A percentile compares a stretch with the other conserved stretches of the same genome.
phyloP scores from a whole-genome alignment of 1,284 basidiomycete genomes.

The Erythrobasidium hasegawianum region DNA sequence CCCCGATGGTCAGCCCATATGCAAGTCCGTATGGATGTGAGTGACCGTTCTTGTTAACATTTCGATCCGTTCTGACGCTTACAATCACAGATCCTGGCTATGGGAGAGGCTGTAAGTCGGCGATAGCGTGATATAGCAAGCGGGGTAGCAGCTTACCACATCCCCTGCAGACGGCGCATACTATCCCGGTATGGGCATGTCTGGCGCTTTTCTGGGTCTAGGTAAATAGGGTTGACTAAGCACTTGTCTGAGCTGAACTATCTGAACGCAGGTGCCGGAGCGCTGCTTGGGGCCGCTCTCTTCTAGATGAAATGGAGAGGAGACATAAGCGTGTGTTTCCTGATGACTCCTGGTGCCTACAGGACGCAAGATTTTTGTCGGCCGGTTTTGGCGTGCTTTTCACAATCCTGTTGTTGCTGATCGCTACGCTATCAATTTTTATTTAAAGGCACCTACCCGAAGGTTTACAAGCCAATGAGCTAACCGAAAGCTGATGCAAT shows the following conservation, averaged over 20 bases:
- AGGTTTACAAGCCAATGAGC: too few relatives aligned
- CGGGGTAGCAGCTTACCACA: background rate
- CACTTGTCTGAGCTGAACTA: too few relatives aligned
- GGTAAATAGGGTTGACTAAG: background rate
- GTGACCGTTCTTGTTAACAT: background rate
- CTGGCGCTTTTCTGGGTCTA: constrained; percentile 25
- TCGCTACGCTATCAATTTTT: too few relatives aligned
- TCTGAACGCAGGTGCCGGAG: constrained; percentile 21
- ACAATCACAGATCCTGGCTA: constrained; percentile 21
- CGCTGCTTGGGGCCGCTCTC: constrained; percentile 19
- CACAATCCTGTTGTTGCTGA: too few relatives aligned
- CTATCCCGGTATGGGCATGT: constrained; percentile 22
- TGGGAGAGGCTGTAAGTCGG: constrained; percentile 9
- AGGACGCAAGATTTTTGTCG: too few relatives aligned
- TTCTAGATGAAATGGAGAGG: too few relatives aligned
- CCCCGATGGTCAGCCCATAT: constrained; percentile 13
- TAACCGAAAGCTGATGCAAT: too few relatives aligned
- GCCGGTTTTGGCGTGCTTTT: too few relatives aligned
- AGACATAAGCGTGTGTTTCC: too few relatives aligned
- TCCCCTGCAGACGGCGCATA: background rate
- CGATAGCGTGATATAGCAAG: background rate
- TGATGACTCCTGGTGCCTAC: too few relatives aligned
- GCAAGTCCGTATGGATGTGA: constrained; percentile 26
- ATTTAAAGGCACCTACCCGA: too few relatives aligned
- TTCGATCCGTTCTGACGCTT: background rate